Evolutionary conservation across 495 filamentous ascomycete genomes (phyloP).

Genomic region (Tuber melanosporum): DNA sequence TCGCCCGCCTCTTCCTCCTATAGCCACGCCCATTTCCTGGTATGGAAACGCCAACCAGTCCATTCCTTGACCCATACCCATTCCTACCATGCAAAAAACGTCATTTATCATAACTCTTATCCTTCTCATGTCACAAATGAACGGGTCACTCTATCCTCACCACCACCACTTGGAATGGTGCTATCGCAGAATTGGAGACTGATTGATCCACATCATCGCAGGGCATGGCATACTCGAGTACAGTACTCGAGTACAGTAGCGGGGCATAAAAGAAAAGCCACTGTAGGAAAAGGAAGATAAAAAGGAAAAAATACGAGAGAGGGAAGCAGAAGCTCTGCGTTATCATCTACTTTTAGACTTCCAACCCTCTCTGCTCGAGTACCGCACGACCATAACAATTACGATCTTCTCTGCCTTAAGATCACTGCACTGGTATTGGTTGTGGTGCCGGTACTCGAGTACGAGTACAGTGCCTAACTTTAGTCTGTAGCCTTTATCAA

Average conservation of each 20-base stretch:
- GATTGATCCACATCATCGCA: background rate
- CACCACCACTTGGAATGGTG: background rate
- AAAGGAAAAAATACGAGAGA: background rate
- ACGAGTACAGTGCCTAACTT: background rate
- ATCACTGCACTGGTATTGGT: background rate
- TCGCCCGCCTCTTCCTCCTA: background rate
- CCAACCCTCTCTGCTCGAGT: background rate
- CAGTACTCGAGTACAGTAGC: background rate
- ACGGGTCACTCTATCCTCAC: background rate
- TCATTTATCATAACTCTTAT: background rate
- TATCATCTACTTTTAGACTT: background rate
- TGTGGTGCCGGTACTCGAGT: background rate
- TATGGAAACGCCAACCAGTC: background rate
- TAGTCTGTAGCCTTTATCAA: background rate
- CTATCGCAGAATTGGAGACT: background rate
- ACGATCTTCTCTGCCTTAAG: background rate
- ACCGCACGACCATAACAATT: background rate
- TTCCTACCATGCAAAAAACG: background rate
- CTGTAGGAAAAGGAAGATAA: background rate
- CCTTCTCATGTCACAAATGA: background rate
- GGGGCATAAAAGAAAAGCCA: background rate
- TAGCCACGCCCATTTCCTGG: background rate
- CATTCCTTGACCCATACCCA: background rate
- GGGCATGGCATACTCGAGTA: background rate
- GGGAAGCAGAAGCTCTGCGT: slow-evolving; percentile 2